Conservation (phyloP, 169 alveolate species). For the Eimeria brunetti region DNA sequence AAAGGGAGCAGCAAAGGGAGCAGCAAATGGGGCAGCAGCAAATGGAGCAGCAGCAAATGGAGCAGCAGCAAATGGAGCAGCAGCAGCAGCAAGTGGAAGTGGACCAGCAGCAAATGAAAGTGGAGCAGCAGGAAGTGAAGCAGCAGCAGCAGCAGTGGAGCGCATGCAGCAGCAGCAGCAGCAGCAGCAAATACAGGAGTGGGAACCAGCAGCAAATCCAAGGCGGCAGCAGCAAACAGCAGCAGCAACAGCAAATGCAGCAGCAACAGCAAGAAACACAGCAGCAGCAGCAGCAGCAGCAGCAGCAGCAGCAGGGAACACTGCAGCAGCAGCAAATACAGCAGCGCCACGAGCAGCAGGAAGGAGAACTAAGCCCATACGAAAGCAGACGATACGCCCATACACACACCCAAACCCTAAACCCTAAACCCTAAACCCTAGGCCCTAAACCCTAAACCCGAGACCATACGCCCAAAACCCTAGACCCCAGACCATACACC, state of each 20-base stretch:
- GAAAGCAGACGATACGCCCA: too few relatives aligned
- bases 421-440: conserved; percentile 31
- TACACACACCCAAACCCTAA: background rate
- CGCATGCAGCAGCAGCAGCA: too few relatives aligned
- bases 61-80: too few relatives aligned
- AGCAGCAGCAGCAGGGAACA: background rate
- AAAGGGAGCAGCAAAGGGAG: background rate
- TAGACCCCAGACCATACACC: background rate
- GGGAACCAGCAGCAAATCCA: background rate
- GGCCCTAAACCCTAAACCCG: conserved; percentile 25
- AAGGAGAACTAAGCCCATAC: too few relatives aligned
- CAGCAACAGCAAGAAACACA: background rate
- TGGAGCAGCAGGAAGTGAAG: background rate
- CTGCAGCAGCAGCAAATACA: too few relatives aligned
- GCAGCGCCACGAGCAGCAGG: too few relatives aligned
- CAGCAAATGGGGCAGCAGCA: too few relatives aligned
- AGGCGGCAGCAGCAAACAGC: background rate
- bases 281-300: background rate
- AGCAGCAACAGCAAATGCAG: background rate
- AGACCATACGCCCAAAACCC: too few relatives aligned
- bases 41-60: too few relatives aligned
- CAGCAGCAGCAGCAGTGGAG: background rate
- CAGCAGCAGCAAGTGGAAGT: conserved; percentile 1
- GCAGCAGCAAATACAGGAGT: too few relatives aligned
- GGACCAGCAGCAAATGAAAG: background rate